These are phyloP conservation scores for Hypoxylon sp. DNA, from an alignment of 2,329 filamentous ascomycete genomes.

Conservation along the genomic window DNA sequence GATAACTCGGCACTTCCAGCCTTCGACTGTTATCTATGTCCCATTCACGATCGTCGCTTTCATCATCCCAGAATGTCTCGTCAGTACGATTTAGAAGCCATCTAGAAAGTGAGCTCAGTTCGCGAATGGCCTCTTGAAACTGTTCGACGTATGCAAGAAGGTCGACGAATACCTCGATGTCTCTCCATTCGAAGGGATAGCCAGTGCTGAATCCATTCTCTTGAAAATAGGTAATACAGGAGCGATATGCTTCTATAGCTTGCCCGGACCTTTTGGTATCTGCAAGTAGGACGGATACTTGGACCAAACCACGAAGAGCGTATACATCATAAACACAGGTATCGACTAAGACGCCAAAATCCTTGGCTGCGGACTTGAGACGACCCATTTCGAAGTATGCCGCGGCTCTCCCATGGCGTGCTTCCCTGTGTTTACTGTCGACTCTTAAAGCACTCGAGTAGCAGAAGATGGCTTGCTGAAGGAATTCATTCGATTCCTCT, in stretches of 20 bases:
- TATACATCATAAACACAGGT: conserved; percentile 65
- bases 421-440: conserved; percentile 67
- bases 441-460: conserved; percentile 70
- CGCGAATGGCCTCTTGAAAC: conserved; percentile 73
- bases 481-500: conserved; percentile 58
- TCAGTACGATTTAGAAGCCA: conserved; percentile 83
- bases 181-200: conserved; percentile 74
- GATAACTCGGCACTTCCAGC: conserved; percentile 69
- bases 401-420: conserved; percentile 69
- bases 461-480: conserved; percentile 68
- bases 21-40: conserved; percentile 80
- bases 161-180: conserved; percentile 87
- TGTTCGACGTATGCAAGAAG: conserved; percentile 75
- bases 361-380: conserved; percentile 64
- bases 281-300: conserved; percentile 61
- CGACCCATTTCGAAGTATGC: conserved; percentile 68
- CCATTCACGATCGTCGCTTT: conserved; percentile 88
- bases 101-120: conserved; percentile 78
- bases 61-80: conserved; percentile 82
- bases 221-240: conserved; percentile 59
- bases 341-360: conserved; percentile 68
- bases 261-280: conserved; percentile 55
- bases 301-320: conserved; percentile 66
- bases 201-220: conserved; percentile 51
- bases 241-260: conserved; percentile 63